Percentiles rank a stretch among this genome's conserved stretches.
These are phyloP conservation scores for Senna tora DNA, from an alignment of 306 rosid species.

Conservation along the genomic window DNA sequence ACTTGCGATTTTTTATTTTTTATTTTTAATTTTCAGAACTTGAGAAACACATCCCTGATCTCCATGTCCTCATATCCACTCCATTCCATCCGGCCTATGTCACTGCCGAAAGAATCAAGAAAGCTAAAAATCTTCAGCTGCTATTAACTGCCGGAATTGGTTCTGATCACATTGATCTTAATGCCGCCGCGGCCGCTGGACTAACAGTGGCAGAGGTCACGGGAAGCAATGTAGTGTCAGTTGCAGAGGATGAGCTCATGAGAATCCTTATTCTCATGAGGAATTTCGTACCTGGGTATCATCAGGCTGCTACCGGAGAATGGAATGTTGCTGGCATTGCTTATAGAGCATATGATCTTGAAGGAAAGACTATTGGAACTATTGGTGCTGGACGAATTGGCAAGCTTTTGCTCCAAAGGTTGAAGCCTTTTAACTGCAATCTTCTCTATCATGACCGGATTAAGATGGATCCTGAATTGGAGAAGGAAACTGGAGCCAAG, in stretches of 20 bases:
- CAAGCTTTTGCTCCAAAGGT: conserved; percentile 81
- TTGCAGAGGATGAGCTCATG: conserved; percentile 96
- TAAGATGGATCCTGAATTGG: conserved; percentile 71
- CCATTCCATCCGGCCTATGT: conserved; percentile 99
- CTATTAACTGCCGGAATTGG: conserved; percentile 95
- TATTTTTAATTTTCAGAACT: conserved; percentile 69
- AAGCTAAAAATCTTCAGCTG: conserved; percentile 85
- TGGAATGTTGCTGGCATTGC: conserved; percentile 98
- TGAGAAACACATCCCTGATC: conserved; percentile 85
- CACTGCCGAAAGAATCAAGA: conserved; percentile 87
- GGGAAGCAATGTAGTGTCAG: conserved; percentile 89
- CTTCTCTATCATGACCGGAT: conserved; percentile 88
- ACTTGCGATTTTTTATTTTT: conserved; percentile 32
- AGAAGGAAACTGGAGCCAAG: conserved; percentile 77
- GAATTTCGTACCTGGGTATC: conserved; percentile 86
- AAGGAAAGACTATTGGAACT: conserved; percentile 88
- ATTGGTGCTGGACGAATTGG: conserved; percentile 94
- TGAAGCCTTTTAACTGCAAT: conserved; percentile 88
- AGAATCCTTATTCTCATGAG: conserved; percentile 84
- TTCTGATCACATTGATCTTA: conserved; percentile 88
- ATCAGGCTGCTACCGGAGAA: conserved; percentile 73
- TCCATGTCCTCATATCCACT: conserved; percentile 86
- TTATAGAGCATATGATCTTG: conserved; percentile 89
- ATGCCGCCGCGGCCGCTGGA: conserved; percentile 94
- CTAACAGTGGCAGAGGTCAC: conserved; percentile 96